These are phyloP conservation scores for Ambrosia hybrid DNA, from an alignment of 140 eudicot species.

Conservation along the genomic window DNA sequence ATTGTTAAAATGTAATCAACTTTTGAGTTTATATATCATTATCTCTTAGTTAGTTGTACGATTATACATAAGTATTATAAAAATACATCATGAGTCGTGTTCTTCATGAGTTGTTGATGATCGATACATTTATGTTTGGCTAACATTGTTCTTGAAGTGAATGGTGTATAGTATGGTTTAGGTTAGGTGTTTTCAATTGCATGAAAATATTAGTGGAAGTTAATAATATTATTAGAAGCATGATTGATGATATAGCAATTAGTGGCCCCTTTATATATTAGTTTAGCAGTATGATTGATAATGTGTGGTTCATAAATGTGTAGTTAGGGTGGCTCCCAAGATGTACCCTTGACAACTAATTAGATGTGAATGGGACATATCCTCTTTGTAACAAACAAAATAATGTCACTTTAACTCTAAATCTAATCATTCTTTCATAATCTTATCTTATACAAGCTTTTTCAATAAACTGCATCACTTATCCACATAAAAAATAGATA, in stretches of 20 bases:
- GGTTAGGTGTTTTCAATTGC: neutral
- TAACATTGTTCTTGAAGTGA: neutral
- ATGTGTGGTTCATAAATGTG: neutral
- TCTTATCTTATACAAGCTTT: neutral
- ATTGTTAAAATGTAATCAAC: neutral
- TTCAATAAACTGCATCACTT: neutral
- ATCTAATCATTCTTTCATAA: neutral
- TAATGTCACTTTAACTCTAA: neutral
- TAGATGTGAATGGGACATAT: neutral
- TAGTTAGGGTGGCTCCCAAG: neutral
- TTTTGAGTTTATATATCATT: too few relatives aligned
- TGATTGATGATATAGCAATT: neutral
- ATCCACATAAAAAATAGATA: neutral
- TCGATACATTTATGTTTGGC: neutral
- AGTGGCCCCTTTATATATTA: neutral
- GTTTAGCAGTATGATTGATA: neutral
- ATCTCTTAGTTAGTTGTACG: too few relatives aligned
- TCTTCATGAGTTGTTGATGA: neutral
- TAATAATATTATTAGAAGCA: neutral
- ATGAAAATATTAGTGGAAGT: too few relatives aligned
- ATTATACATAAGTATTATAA: too few relatives aligned
- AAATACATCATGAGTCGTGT: neutral
- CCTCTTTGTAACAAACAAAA: slow-evolving; percentile 6
- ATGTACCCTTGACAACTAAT: slow-evolving; percentile 8
- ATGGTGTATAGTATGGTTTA: neutral